Conservation (phyloP, 1,139 yeast genomes). For the Meyerozyma elateridarum region DNA sequence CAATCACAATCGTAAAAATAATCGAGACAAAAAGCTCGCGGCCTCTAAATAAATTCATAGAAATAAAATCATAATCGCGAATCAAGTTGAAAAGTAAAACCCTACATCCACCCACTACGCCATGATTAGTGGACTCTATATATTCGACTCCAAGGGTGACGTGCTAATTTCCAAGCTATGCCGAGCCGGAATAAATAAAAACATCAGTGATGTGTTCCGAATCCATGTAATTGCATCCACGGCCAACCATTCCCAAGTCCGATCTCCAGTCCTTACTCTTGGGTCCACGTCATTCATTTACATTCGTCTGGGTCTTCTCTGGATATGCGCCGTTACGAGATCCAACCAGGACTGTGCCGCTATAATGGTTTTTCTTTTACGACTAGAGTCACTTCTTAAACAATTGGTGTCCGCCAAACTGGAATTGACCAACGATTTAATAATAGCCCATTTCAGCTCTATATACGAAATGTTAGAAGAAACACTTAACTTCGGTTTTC, state of each 20-base stretch:
- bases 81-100: too few species aligned
- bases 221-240: constrained; percentile 69
- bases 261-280: constrained; percentile 82
- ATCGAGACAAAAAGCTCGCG: constrained; percentile 48
- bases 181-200: constrained; percentile 48
- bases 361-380: constrained; percentile 73
- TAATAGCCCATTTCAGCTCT: constrained; percentile 52
- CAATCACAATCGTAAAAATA: constrained; percentile 61
- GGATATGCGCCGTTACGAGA: constrained; percentile 84
- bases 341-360: constrained; percentile 83
- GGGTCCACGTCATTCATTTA: constrained; percentile 92
- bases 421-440: constrained; percentile 24
- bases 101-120: too few species aligned
- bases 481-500: constrained; percentile 76
- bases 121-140: constrained; percentile 78
- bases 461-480: constrained; percentile 68
- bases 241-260: constrained; percentile 29
- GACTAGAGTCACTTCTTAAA: constrained; percentile 44
- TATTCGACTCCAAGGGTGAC: constrained; percentile 80
- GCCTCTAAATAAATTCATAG: neutral
- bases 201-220: constrained; percentile 84
- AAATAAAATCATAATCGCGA: too few species aligned
- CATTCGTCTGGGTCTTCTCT: constrained; percentile 62
- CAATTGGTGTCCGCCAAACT: constrained; percentile 7
- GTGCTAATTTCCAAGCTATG: constrained; percentile 74